Base-by-base conservation (phyloP, 306 rosid species). In the Canavalia gladiata region DNA sequence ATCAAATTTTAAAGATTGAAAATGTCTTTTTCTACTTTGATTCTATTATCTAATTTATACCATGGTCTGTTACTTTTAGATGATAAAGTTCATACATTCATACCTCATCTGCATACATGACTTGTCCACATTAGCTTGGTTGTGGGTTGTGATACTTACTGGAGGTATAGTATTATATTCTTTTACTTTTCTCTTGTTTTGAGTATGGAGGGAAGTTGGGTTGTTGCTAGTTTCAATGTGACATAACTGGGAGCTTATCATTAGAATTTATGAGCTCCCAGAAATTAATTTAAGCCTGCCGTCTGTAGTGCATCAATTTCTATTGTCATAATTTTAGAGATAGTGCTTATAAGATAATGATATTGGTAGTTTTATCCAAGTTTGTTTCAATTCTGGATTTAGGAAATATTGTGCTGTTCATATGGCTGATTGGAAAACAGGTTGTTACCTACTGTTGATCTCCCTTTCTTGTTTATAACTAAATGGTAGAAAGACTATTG, bases 161-260 rank as follows among this genome's bases (percentile, higher is more conserved):
- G 29, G 28, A 29, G 30, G 56, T 57, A 12, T 55, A 47, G 9
- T 47, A 82, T 50, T 18, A 13, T 58, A 31, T 52, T 72, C 42
- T 70, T 76, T 77, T 60, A 13, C 74, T 67, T 79, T 57, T 76
- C 25, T 72, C 49, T 75, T 73, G 49, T 72, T 64, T 55, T 25
- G 30, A 13, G 66, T 56, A 39, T 46, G 64, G 33, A 52, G 74
- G 50, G 67, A 46, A 65, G 11, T 47, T 74, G 8, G 25, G 66
- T 43, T 78, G 31, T 76, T 80, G 52, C 72, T 35, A 30, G 66
- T 75, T 68, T 75, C 35, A 2, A 3, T 51, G 1, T 70, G 39
- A 49, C 10, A 10, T 28, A 76, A 11, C 7, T 51, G 49, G 49
- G 55, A 54, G 33, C 42, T 46, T 78, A n/a, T 57, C 64, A 54